These are phyloP conservation scores for Fistulifera pelliculosa DNA, from an alignment of 108 stramenopile genomes.

Conservation along the genomic window DNA sequence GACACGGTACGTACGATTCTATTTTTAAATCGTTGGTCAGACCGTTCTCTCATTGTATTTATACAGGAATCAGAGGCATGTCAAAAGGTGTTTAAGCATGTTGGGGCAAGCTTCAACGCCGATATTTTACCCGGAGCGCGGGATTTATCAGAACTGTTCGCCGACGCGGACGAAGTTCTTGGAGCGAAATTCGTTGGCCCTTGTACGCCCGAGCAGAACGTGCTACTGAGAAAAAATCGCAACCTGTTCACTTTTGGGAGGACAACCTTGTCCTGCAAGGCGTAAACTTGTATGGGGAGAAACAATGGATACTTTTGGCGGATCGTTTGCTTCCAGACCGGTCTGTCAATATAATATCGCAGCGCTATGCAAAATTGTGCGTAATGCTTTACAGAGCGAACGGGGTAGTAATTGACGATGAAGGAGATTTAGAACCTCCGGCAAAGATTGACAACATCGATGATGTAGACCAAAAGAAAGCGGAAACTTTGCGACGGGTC, in stretches of 20 bases:
- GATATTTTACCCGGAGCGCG: conserved; percentile 34
- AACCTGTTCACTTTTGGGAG: conserved; percentile 74
- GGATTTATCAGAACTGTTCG: conserved; percentile 46
- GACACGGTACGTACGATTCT: too few relatives aligned
- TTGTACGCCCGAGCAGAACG: conserved; percentile 35
- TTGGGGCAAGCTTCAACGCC: conserved; percentile 44
- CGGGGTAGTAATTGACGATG: conserved; percentile 54
- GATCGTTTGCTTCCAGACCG: conserved; percentile 81
- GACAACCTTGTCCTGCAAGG: conserved; percentile 35
- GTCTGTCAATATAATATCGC: conserved; percentile 61
- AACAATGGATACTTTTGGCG: conserved; percentile 79
- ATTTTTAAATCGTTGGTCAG: too few relatives aligned
- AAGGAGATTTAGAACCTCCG: conserved; percentile 49
- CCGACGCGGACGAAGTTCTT: conserved; percentile 47
- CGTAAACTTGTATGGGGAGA: conserved; percentile 74
- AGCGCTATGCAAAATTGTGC: conserved; percentile 72
- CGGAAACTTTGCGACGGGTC: conserved; percentile 30
- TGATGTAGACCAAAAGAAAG: conserved; percentile 36
- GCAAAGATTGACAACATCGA: conserved; percentile 46
- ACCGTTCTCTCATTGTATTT: background rate
- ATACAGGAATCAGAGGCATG: conserved; percentile 47
- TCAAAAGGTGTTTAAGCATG: conserved; percentile 45
- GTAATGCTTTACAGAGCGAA: conserved; percentile 72
- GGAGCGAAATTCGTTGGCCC: conserved; percentile 42
- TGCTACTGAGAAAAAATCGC: conserved; percentile 43